Evolutionary conservation across 495 filamentous ascomycete genomes (phyloP), one percentile per base, ranked within the genome.

Genomic region (Stereocaulon alpinum): DNA sequence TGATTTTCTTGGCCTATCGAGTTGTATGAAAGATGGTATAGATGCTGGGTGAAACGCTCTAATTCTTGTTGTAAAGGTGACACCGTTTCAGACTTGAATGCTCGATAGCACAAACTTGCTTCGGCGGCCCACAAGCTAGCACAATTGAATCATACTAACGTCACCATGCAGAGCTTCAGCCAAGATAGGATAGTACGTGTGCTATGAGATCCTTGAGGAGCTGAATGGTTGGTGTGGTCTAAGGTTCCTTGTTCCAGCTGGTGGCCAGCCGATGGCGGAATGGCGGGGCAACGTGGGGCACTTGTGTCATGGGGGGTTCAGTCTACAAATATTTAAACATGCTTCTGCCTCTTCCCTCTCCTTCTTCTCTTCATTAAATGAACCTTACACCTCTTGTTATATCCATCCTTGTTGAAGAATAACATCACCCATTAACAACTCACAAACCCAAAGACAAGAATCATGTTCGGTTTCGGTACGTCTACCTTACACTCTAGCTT

Each of bases 401-500:
- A 30, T 42, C 32, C 20, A 12, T 59, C 34, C 12, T 7, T 10
- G 2, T 37, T 12, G 34, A 37, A 37, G 30, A 41, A 45, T 1
- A 14, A 42, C 1, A 27, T n/a, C 4, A 30, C 20, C 1, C 11
- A 32, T 49, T 14, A 61, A 55, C n/a, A 49, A 42, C 4, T 50
- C 12, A 42, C 18, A n/a, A 37, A 49, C 42, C 27, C 15, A 37
- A 29, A 49, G 14, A 24, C 24, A 34, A 22, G 56, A 63, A 62
- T 50, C 40, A 59, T 59, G 50, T 65, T 60, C 34, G 63, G 63
- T 27, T 65, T 55, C 55, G 63, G 63, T 65, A 56, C 40, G 55
- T 40, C n/a, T 4, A 3, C 30, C 47, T n/a, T 18, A 11, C 22
- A 14, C 48, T 32, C 34, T n/a, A 24, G 24, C 24, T 24, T 24